Percentiles rank a stretch among this genome's conserved stretches.
Evolutionary conservation across 345 rosid genomes (phyloP).

Genomic region (Euphorbia tirucalli): DNA sequence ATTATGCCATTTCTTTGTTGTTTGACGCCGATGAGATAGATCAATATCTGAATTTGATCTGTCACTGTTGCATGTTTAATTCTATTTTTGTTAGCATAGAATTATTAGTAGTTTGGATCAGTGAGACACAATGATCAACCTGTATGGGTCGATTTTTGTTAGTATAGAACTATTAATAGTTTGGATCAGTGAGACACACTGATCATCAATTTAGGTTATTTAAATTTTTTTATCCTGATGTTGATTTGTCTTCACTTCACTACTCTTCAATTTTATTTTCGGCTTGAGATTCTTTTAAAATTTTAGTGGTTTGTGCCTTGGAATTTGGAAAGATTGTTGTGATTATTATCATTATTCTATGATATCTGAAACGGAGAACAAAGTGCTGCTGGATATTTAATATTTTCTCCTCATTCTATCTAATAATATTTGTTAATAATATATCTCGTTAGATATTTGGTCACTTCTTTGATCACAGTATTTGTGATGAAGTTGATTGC

Average conservation of each 20-base stretch:
- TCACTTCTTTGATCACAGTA: not conserved
- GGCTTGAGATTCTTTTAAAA: not conserved
- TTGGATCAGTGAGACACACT: not conserved
- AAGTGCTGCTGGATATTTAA: not conserved
- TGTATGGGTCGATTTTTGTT: not conserved
- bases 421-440: not conserved
- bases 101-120: not conserved
- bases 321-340: not conserved
- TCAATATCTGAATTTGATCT: not conserved
- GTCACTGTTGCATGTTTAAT: not conserved
- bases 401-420: not conserved
- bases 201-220: no score
- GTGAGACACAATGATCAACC: not conserved
- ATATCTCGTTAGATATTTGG: not conserved
- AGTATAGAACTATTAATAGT: not conserved
- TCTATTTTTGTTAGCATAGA: not conserved
- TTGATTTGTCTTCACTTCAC: not conserved
- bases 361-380: not conserved
- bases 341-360: not conserved
- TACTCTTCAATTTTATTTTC: not conserved
- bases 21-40: conserved; percentile 1
- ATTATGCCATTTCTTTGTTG: not conserved
- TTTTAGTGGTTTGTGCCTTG: not conserved
- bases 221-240: not conserved
- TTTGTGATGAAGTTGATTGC: not conserved